A percentile compares a stretch with the other conserved stretches of the same genome.
These are phyloP conservation scores for Fraxinus angustifolia DNA, from an alignment of 305 asterid genomes.

Conservation along the genomic window DNA sequence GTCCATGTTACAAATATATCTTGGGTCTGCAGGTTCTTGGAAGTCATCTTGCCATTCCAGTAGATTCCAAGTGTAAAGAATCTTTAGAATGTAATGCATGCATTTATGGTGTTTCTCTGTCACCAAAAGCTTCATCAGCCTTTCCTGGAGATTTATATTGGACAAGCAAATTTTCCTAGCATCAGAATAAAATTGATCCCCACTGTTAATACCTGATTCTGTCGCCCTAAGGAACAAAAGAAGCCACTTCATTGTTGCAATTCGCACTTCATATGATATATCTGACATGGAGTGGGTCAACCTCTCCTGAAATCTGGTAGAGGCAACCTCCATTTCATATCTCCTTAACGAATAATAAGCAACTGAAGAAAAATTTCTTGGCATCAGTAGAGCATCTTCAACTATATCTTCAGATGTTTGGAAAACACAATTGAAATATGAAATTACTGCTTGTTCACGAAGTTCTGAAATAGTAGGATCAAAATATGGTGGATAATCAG, in stretches of 20 bases:
- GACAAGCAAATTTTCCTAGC: constrained; percentile 43
- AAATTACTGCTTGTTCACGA: constrained; percentile 81
- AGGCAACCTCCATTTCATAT: constrained; percentile 38
- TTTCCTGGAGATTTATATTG: constrained; percentile 55
- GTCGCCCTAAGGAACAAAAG: constrained; percentile 51
- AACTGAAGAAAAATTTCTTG: constrained; percentile 33
- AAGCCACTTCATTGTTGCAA: constrained; percentile 86
- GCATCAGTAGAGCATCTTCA: constrained; percentile 44
- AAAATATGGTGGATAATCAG: constrained; percentile 41
- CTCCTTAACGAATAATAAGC: constrained; percentile 35
- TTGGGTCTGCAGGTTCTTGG: constrained; percentile 29
- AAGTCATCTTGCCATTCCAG: constrained; percentile 39
- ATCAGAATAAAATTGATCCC: constrained; percentile 37
- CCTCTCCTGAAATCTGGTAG: constrained; percentile 54
- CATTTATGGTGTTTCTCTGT: constrained; percentile 83
- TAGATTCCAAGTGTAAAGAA: constrained; percentile 73
- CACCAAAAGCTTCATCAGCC: constrained; percentile 51
- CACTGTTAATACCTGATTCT: constrained; percentile 29
- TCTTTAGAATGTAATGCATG: constrained; percentile 62
- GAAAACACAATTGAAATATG: constrained; percentile 76
- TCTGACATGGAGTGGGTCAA: constrained; percentile 60
- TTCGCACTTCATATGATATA: constrained; percentile 78
- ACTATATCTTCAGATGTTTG: constrained; percentile 53
- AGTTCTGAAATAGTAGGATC: constrained; percentile 85
- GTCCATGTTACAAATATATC: constrained; percentile 54